phyloP scores from a whole-genome alignment of 2,329 filamentous ascomycete genomes.

The Stemphylium beticola region DNA sequence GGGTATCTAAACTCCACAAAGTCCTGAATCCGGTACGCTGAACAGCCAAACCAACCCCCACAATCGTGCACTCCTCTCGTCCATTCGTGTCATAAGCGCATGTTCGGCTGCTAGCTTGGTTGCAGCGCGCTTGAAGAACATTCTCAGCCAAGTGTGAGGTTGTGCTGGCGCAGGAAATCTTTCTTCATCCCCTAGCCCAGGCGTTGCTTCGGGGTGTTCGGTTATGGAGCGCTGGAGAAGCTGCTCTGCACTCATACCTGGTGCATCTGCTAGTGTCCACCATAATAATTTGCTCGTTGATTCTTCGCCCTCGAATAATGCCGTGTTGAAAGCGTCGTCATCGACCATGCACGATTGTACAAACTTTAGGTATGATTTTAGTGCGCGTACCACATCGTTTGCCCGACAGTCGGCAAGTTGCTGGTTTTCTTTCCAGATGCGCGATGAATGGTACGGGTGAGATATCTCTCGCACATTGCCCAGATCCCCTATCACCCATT shows the following conservation, averaged over 20 bases:
- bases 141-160: background rate
- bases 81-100: constrained; percentile 11
- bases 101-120: constrained; percentile 2
- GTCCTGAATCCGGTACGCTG: too few relatives aligned
- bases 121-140: constrained; percentile 3
- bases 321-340: constrained; percentile 26
- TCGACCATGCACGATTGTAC: constrained; percentile 19
- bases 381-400: constrained; percentile 40
- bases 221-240: constrained; percentile 14
- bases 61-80: constrained; percentile 13
- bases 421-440: constrained; percentile 29
- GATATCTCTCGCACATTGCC: constrained; percentile 41
- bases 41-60: constrained; percentile 20
- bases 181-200: background rate
- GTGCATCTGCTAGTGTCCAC: constrained; percentile 16
- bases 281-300: constrained; percentile 39
- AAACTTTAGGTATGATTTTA: constrained; percentile 40
- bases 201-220: constrained; percentile 12
- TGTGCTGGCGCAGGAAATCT: background rate
- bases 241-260: constrained; percentile 15
- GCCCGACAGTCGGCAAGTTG: constrained; percentile 34
- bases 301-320: constrained; percentile 25
- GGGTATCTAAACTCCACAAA: too few relatives aligned
- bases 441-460: constrained; percentile 38
- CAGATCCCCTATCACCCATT: constrained; percentile 46